Conservation (phyloP, 371 early-diverging fungal species). For the Circinella umbellata region DNA sequence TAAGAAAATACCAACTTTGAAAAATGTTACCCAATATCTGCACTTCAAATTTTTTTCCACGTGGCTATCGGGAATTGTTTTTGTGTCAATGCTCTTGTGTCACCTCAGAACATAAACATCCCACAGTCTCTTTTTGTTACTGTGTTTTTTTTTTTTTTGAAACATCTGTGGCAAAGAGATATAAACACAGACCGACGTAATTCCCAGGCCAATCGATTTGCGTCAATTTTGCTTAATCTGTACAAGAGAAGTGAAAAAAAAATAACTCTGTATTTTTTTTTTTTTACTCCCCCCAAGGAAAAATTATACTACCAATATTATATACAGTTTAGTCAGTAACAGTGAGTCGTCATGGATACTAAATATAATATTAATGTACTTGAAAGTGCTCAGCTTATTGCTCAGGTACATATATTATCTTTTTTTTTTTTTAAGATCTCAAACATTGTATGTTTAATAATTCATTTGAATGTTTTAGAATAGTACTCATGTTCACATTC, state of each 20-base stretch:
- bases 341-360: no score
- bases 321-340: no score
- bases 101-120: not conserved
- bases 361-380: conserved; percentile 38
- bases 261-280: not conserved
- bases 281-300: not conserved
- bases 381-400: conserved; percentile 65
- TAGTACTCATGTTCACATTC: conserved; percentile 68
- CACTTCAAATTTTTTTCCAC: no score
- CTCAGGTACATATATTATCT: conserved; percentile 35
- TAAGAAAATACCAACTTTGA: no score
- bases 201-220: not conserved
- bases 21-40: no score
- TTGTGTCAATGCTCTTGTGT: no score
- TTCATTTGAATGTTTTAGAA: conserved; percentile 28
- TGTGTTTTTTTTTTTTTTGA: no score
- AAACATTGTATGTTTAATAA: no score
- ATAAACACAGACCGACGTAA: conserved; percentile 1
- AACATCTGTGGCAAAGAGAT: not conserved
- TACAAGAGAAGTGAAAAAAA: not conserved
- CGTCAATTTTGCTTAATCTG: not conserved
- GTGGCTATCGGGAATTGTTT: no score
- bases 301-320: no score
- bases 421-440: no score
- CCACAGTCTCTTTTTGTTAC: not conserved